Conservation (phyloP, 192 early-diverging fungal genomes). For the Coemansia erecta region DNA sequence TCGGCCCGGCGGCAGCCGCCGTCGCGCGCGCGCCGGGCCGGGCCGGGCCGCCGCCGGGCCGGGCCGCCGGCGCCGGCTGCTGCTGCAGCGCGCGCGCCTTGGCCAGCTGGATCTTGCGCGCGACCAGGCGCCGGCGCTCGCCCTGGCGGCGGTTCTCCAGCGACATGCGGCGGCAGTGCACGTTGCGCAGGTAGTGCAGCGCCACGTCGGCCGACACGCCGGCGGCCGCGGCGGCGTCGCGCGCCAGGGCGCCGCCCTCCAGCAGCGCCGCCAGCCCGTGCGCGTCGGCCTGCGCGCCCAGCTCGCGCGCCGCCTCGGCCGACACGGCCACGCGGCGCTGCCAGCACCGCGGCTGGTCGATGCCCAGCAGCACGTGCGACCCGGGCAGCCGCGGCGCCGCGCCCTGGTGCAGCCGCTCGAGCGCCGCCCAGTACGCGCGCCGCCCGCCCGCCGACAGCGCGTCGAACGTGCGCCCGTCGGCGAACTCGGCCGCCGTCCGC, state of each 20-base stretch:
- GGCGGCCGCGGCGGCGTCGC: conserved; percentile 23
- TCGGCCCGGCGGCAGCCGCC: too few relatives aligned
- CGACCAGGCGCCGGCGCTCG: background rate
- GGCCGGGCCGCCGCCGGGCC: too few relatives aligned
- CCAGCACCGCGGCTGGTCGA: conserved; percentile 23
- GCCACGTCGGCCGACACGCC: conserved; percentile 21
- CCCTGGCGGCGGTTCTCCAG: background rate
- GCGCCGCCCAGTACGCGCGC: conserved; percentile 16
- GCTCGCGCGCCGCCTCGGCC: conserved; percentile 3
- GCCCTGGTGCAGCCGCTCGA: background rate
- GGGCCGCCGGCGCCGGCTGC: too few relatives aligned
- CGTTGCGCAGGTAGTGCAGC: conserved; percentile 24
- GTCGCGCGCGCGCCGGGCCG: too few relatives aligned
- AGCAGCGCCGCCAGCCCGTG: conserved; percentile 15
- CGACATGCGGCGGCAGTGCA: background rate
- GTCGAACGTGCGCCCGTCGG: conserved; percentile 23
- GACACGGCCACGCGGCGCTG: conserved; percentile 3
- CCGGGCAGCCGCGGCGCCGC: background rate
- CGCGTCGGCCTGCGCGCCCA: conserved; percentile 16
- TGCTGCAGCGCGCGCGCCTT: background rate
- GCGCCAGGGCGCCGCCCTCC: conserved; percentile 2
- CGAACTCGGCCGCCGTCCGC: conserved; percentile 9
- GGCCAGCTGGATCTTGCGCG: conserved; percentile 5
- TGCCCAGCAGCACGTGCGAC: conserved; percentile 19
- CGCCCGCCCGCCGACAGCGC: conserved; percentile 9